Conservation (phyloP, 352 stramenopile genomes). For the Peronosclerospora sorghi region DNA sequence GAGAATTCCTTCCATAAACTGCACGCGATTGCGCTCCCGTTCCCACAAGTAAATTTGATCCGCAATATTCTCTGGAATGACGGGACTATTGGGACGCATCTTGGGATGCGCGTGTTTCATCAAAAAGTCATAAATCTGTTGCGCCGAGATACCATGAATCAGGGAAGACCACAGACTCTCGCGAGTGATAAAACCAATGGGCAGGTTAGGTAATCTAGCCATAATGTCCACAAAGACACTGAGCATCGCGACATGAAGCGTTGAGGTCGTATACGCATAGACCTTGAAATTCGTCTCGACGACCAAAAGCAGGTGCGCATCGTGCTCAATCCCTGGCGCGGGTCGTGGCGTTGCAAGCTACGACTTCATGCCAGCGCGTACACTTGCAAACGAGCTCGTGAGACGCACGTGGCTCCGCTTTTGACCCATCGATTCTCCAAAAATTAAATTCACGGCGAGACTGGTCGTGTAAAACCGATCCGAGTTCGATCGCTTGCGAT, state of each 20-base stretch:
- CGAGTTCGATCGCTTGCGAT: slow-evolving; percentile 38
- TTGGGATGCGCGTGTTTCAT: slow-evolving; percentile 82
- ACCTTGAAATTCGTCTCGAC: slow-evolving; percentile 90
- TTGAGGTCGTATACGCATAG: slow-evolving; percentile 84
- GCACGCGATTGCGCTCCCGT: slow-evolving; percentile 80
- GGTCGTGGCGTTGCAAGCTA: slow-evolving; percentile 27
- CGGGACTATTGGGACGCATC: slow-evolving; percentile 52
- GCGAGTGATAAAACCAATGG: slow-evolving; percentile 63
- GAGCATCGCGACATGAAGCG: slow-evolving; percentile 88
- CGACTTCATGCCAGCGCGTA: too few species aligned
- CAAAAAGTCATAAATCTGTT: slow-evolving; percentile 88
- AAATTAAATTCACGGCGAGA: too few species aligned
- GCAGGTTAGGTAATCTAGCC: slow-evolving; percentile 80
- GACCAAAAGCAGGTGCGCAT: slow-evolving; percentile 43
- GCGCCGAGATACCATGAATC: slow-evolving; percentile 83
- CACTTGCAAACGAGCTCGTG: too few species aligned
- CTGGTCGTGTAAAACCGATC: slow-evolving; percentile 85
- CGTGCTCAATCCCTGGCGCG: slow-evolving; percentile 23
- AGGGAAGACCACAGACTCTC: slow-evolving; percentile 83
- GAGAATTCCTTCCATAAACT: slow-evolving; percentile 71
- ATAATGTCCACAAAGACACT: slow-evolving; percentile 87
- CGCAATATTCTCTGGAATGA: slow-evolving; percentile 84
- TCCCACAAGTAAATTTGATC: slow-evolving; percentile 89
- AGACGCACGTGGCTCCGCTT: too few species aligned
- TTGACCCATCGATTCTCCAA: too few species aligned